Conservation (phyloP, 1,284 basidiomycete species). For the Malassezia equina region DNA sequence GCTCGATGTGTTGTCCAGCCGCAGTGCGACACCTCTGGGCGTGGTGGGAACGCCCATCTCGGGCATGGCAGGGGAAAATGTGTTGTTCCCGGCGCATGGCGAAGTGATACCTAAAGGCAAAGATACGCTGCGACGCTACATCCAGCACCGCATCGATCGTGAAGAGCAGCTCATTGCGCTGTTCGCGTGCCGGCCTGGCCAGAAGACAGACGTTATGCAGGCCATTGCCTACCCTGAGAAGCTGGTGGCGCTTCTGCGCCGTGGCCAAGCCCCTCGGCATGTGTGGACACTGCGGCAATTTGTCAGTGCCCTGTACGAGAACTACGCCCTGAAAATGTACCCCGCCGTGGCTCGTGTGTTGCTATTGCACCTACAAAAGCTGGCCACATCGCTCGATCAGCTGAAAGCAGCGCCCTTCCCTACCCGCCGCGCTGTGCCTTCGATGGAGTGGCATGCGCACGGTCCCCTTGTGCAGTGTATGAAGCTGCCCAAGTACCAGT, state of each 20-base stretch:
- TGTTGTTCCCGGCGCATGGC: conserved; percentile 78
- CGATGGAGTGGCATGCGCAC: not conserved
- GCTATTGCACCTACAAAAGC: conserved; percentile 64
- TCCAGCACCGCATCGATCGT: conserved; percentile 68
- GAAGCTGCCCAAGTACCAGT: conserved; percentile 7
- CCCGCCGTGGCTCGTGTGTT: conserved; percentile 63
- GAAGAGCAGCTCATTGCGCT: conserved; percentile 67
- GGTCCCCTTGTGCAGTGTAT: conserved; percentile 1
- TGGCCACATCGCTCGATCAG: conserved; percentile 40
- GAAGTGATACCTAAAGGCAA: conserved; percentile 58
- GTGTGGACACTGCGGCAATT: conserved; percentile 37
- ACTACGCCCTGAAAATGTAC: conserved; percentile 60
- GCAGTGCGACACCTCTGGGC: conserved; percentile 30
- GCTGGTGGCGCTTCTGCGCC: conserved; percentile 19
- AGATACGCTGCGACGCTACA: conserved; percentile 61
- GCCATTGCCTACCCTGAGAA: conserved; percentile 52
- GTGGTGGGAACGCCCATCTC: conserved; percentile 16
- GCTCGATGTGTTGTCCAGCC: conserved; percentile 49
- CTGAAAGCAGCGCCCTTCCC: conserved; percentile 4
- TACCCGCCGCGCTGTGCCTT: not conserved
- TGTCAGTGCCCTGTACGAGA: conserved; percentile 55
- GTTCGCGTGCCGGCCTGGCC: conserved; percentile 50
- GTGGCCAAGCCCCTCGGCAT: conserved; percentile 4
- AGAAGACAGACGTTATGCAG: conserved; percentile 51
- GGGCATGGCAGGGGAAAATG: conserved; percentile 25